Conservation (phyloP, 1,284 basidiomycete species). For the Cutaneotrichosporon cutaneum region DNA sequence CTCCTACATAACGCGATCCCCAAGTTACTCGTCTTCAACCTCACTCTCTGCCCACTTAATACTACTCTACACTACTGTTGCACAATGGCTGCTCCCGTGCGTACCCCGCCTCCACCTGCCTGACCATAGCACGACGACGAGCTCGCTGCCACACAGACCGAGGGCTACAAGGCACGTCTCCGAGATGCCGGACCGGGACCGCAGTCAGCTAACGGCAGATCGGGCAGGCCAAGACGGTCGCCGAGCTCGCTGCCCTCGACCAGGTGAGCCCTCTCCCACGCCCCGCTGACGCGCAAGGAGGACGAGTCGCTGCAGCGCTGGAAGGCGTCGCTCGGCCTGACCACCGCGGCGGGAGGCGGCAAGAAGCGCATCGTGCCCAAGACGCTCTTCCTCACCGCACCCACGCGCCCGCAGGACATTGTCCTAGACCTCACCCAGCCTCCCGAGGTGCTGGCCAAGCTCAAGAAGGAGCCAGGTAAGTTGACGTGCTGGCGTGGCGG, state of each 20-base stretch:
- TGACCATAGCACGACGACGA: slow-evolving; percentile 37
- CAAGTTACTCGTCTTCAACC: neutral
- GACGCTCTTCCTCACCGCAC: slow-evolving; percentile 56
- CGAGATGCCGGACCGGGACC: neutral
- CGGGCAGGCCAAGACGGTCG: slow-evolving; percentile 55
- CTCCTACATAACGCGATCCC: neutral
- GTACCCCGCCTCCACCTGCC: neutral
- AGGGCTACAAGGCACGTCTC: slow-evolving; percentile 49
- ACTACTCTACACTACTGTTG: neutral
- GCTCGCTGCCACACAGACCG: slow-evolving; percentile 46
- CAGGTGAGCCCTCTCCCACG: slow-evolving; percentile 28
- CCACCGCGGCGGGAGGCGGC: slow-evolving; percentile 37
- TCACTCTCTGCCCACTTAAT: neutral
- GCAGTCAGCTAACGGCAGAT: slow-evolving; percentile 31
- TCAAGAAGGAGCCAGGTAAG: slow-evolving; percentile 57
- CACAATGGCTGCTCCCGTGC: slow-evolving; percentile 1
- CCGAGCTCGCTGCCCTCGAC: slow-evolving; percentile 56
- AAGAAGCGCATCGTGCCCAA: slow-evolving; percentile 53
- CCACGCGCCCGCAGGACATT: slow-evolving; percentile 51
- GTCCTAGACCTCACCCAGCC: slow-evolving; percentile 55
- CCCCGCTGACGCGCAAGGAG: slow-evolving; percentile 38
- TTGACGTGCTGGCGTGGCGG: neutral
- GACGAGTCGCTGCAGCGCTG: slow-evolving; percentile 60
- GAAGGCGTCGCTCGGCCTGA: slow-evolving; percentile 59
- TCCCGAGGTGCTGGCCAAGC: slow-evolving; percentile 50